Percentiles rank a stretch among this genome's conserved stretches.
These are phyloP conservation scores for Daldinia decipiens DNA, from an alignment of 495 filamentous ascomycete genomes.

Conservation along the genomic window DNA sequence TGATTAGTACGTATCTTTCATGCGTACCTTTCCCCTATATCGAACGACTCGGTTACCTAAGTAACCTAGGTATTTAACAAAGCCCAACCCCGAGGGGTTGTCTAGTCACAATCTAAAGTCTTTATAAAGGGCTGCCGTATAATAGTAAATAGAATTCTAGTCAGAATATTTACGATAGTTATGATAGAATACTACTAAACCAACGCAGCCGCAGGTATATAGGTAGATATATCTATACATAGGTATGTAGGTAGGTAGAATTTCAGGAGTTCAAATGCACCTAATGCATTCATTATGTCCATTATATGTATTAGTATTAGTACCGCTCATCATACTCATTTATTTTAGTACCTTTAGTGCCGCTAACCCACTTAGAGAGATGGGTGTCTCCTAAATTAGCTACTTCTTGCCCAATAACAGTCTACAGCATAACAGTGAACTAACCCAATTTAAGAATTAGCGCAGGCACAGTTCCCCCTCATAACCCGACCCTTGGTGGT, in stretches of 20 bases:
- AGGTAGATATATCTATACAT: background rate
- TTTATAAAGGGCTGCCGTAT: background rate
- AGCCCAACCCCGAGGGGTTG: background rate
- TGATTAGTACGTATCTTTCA: background rate
- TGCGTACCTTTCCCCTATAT: background rate
- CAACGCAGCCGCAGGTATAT: background rate
- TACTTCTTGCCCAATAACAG: conserved; percentile 28
- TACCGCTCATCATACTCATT: conserved; percentile 6
- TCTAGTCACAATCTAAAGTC: background rate
- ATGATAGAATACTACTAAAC: background rate
- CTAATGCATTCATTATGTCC: too few relatives aligned
- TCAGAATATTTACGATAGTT: too few relatives aligned
- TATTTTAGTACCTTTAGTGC: conserved; percentile 24
- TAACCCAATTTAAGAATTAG: conserved; percentile 22
- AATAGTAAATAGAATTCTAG: too few relatives aligned
- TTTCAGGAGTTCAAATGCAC: too few relatives aligned
- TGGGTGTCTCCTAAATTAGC: conserved; percentile 35
- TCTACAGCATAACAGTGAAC: conserved; percentile 17
- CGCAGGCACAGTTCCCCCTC: conserved; percentile 33
- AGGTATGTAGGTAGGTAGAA: too few relatives aligned
- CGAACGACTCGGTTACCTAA: too few relatives aligned
- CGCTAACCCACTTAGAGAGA: conserved; percentile 28
- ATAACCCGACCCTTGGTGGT: conserved; percentile 33
- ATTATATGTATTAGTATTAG: too few relatives aligned
- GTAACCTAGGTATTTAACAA: background rate